Percentiles rank a stretch among this genome's conserved stretches.
phyloP scores from a whole-genome alignment of 441 rosid species.

The Jatropha podagrica region DNA sequence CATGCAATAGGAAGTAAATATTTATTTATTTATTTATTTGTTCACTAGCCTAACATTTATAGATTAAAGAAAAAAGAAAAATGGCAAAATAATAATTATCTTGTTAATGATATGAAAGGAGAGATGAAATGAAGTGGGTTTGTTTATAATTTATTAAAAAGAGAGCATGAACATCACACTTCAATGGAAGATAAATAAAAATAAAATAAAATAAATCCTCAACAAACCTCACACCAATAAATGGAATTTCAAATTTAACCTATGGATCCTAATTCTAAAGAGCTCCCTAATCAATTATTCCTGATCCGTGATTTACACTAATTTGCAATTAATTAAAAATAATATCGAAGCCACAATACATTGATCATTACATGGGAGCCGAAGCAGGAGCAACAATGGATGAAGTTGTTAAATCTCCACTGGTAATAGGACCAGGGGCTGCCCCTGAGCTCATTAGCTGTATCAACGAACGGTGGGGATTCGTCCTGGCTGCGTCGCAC shows the following conservation, averaged over 20 bases:
- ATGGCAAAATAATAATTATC: too few species aligned
- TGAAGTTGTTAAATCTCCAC: neutral
- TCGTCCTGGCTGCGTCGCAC: slow-evolving; percentile 50
- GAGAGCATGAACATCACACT: neutral
- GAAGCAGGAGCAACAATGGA: slow-evolving; percentile 14
- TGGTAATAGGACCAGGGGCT: slow-evolving; percentile 38
- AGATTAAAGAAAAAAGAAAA: too few species aligned
- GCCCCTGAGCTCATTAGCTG: slow-evolving; percentile 66
- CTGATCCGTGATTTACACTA: neutral
- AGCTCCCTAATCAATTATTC: neutral
- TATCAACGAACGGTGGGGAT: slow-evolving; percentile 73
- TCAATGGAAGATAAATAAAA: neutral
- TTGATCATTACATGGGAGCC: slow-evolving; percentile 11
- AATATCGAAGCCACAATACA: neutral
- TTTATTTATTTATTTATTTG: too few species aligned
- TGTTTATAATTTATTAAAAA: neutral
- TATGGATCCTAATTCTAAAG: neutral
- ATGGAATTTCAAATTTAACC: neutral
- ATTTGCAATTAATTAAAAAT: neutral
- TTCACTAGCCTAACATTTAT: too few species aligned
- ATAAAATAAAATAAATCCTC: neutral
- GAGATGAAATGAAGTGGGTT: neutral
- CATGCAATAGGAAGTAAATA: too few species aligned
- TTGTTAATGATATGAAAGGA: neutral
- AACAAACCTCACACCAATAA: neutral